Base-by-base conservation (phyloP, 1,284 basidiomycete genomes). In the Ceraceosorus guamensis region DNA sequence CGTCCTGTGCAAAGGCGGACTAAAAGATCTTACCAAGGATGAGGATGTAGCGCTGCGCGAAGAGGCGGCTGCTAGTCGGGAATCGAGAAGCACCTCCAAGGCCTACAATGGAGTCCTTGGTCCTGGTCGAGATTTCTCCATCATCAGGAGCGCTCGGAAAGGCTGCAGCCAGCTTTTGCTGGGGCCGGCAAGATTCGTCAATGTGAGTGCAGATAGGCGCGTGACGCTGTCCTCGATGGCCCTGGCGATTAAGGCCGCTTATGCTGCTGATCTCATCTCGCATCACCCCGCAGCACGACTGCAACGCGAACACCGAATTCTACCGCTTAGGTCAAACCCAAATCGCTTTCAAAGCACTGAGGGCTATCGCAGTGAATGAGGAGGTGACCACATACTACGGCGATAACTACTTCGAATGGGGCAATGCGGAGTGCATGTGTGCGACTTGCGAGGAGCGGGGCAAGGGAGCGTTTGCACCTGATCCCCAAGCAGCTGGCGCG, bases 141-240 rank as follows among this genome's bases (percentile, higher is more conserved):
- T 93, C 67, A 89, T 92, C 57, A 87, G 89, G 75, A 90, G 87
- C 45, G 87, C 87, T 65, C 84, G 88, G 70, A 86, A 89, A 80
- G 88, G 89, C 79, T 89, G 88, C 79, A 91, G 90, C 69, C 88
- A 91, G 79, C 81, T 93, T 64, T 87, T 93, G 79, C 80, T 93
- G 65, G 91, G 90, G 2, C 90, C 90, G 49, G 91, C 91, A 73
- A 85, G 90, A 65, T 93, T 93, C 79, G 89, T 92, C 61, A 93
- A 93, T 75, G 89, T 91, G 78, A 82, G 87, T 79, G 52, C 24
- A 24, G 24, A 24, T 24, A 24, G 24, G 24, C 24, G 24, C 24
- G 24, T 3, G 24, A 3, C 24, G 24, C 24, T 24, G 24, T 24
- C 24, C 24, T 24, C 24, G 24, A 24, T 24, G 24, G 24, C 24